Evolutionary conservation across 495 filamentous ascomycete species (phyloP).

Genomic region (Penicillium lividum): DNA sequence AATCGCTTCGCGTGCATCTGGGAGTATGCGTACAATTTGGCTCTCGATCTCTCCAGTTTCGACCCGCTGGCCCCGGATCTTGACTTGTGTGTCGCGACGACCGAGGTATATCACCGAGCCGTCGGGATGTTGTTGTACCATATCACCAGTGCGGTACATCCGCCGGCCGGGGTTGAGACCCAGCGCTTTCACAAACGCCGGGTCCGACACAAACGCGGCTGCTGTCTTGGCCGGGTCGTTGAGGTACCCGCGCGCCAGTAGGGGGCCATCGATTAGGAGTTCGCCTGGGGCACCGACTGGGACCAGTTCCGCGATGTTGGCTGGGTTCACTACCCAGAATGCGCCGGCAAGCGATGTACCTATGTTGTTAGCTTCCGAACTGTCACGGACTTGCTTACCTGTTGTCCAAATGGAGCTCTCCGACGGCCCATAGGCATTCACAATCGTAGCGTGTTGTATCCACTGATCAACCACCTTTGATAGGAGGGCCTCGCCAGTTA

Average conservation of each 20-base stretch:
- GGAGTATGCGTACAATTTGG: neutral
- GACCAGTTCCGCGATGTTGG: constrained; percentile 47
- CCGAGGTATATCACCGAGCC: constrained; percentile 23
- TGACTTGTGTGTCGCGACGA: constrained; percentile 39
- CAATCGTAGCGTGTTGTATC: neutral
- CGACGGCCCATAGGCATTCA: constrained; percentile 20
- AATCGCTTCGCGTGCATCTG: too few species aligned
- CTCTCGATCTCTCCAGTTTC: constrained; percentile 43
- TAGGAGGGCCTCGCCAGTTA: constrained; percentile 45
- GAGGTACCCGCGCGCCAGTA: constrained; percentile 52
- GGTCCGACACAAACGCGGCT: constrained; percentile 39
- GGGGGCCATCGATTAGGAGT: constrained; percentile 55
- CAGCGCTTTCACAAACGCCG: neutral
- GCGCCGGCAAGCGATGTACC: neutral
- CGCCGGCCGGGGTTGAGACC: constrained; percentile 11
- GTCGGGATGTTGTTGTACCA: constrained; percentile 22
- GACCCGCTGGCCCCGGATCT: constrained; percentile 43
- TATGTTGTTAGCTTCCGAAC: neutral
- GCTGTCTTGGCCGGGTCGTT: constrained; percentile 46
- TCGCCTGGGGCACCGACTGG: constrained; percentile 55
- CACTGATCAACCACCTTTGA: neutral
- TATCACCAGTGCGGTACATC: constrained; percentile 37
- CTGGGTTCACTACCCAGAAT: constrained; percentile 52
- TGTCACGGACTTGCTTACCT: neutral
- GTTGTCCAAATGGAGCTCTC: constrained; percentile 3